Percentiles rank a stretch among this genome's conserved stretches.
phyloP scores from a whole-genome alignment of 208 protist species.

The Trichomonas tenax region DNA sequence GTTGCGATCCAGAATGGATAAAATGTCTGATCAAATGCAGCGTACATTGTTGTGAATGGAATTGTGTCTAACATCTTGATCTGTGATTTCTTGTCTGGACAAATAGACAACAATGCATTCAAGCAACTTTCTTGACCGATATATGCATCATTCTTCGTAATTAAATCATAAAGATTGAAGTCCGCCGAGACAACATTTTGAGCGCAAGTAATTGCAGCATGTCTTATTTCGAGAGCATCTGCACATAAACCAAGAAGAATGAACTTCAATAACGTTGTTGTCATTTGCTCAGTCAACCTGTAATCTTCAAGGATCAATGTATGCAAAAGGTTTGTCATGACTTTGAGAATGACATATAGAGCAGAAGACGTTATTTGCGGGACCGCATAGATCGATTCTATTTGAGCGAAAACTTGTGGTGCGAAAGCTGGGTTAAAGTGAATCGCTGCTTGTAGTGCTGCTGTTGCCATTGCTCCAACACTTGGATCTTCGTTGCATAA shows the following conservation, averaged over 20 bases:
- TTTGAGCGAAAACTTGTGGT: not conserved
- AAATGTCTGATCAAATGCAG: not conserved
- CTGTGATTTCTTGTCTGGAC: not conserved
- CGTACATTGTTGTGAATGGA: not conserved
- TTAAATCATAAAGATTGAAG: not conserved
- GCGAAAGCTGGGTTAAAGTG: not conserved
- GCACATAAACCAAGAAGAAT: not conserved
- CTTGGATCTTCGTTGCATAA: not conserved
- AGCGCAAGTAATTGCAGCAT: not conserved
- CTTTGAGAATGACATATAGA: not conserved
- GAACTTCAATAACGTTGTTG: not conserved
- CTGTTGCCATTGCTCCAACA: not conserved
- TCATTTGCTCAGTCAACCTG: not conserved
- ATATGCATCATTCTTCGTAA: not conserved
- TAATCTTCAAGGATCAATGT: not conserved
- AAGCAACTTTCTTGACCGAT: not conserved
- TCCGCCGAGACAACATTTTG: not conserved
- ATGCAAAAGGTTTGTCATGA: not conserved
- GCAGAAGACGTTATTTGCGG: not conserved
- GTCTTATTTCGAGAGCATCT: not conserved
- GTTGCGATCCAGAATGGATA: not conserved
- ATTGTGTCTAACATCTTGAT: not conserved
- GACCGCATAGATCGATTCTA: not conserved
- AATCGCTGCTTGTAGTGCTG: not conserved
- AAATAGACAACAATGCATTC: not conserved